Conservation (phyloP, 2,329 filamentous ascomycete genomes). For the Ambrosiella xylebori region DNA sequence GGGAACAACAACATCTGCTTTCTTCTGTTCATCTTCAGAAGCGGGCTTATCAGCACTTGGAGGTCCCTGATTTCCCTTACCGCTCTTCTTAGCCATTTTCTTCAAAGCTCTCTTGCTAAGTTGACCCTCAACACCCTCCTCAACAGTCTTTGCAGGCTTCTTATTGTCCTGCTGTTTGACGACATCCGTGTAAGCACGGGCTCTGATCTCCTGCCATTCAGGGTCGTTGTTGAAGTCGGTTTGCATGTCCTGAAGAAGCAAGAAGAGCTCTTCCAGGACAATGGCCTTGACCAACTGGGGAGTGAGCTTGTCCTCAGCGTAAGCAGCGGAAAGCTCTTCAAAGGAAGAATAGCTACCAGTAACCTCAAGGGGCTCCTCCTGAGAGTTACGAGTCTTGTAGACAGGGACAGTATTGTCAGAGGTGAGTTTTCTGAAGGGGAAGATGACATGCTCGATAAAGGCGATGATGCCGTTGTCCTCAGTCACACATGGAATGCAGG, state of each 20-base stretch:
- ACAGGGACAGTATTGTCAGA: conserved; percentile 19
- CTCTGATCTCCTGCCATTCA: conserved; percentile 57
- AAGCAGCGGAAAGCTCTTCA: conserved; percentile 61
- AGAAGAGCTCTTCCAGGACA: conserved; percentile 53
- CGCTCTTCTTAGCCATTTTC: too few species aligned
- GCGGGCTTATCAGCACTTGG: neutral
- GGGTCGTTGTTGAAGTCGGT: conserved; percentile 49
- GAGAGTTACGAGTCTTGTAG: conserved; percentile 47
- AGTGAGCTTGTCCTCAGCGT: conserved; percentile 56
- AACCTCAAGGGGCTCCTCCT: conserved; percentile 43
- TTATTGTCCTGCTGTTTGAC: conserved; percentile 51
- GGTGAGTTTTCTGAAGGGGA: conserved; percentile 55
- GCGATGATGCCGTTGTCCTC: conserved; percentile 77
- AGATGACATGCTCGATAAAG: conserved; percentile 72
- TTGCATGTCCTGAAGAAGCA: conserved; percentile 62
- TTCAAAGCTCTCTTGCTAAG: conserved; percentile 21
- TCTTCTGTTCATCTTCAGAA: conserved; percentile 6
- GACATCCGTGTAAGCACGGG: conserved; percentile 62
- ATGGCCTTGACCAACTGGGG: conserved; percentile 82
- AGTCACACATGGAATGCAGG: conserved; percentile 54
- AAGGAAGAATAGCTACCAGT: conserved; percentile 53
- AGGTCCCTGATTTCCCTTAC: neutral
- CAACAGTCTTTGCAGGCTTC: conserved; percentile 47
- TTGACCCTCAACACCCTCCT: conserved; percentile 45
- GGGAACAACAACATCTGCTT: conserved; percentile 9